Base-by-base conservation (phyloP, 202 grass and related monocot species). In the Musa balbisiana region DNA sequence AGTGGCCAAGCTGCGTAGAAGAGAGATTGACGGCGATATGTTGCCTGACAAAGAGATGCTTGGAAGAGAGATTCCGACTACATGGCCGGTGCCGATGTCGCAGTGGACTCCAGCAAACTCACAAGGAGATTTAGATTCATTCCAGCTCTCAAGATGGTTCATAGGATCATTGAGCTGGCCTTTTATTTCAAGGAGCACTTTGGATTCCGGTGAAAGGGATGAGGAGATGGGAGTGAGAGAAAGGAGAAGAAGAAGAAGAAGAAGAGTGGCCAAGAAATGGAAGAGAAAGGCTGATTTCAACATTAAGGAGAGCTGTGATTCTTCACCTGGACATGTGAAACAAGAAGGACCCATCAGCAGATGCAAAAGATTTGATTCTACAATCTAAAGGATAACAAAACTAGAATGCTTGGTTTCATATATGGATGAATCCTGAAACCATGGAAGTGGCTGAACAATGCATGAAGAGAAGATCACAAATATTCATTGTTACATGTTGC, bases 21-120 rank as follows among this genome's bases (percentile, higher is more conserved):
- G 60, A 75, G 86, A 93, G 87, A 93, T 80, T 19, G 84, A 89
- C 64, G 88, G 80, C 15, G 94, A 88, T 78, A 98, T 82, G 49
- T 82, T 89, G 72, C 94, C 94, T 62, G 91, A 93, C 62, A 98
- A 79, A 49, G 95, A 94, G 3, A 72, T 76, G 77, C 88, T 94
- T 58, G 59, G 73, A 52, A 94, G 91, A 70, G 95, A 91, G 55
- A 98, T 85, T 75, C 83, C 77, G 29, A 66, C 85, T 29, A 98
- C 89, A 58, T 77, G 81, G 78, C 79, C 79, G 50, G 83, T 88
- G 78, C 78, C 60, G 3, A 74, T 22, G 62, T 92, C 81, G 56
- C 95, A 98, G 50, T 51, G 77, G 79, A 98, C 84, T 54, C 95
- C 95, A 0, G 79, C 80, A 85, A 92, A 94, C 33, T 94, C 76